phyloP scores from a whole-genome alignment of 768 basidiomycete genomes.

The Hortiboletus flavorubellus region DNA sequence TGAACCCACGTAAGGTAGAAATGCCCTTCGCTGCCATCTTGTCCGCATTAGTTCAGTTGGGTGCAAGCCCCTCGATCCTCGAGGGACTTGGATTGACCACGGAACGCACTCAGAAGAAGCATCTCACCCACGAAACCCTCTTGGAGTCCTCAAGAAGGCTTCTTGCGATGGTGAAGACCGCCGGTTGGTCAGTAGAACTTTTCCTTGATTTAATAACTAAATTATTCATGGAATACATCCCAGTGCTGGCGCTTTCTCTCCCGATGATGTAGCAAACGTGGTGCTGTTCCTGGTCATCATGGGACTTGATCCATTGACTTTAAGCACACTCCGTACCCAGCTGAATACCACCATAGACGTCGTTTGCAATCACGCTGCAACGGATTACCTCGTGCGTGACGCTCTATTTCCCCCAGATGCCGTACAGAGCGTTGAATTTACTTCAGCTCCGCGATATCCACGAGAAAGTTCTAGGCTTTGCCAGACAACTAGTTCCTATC shows the following conservation, averaged over 20 bases:
- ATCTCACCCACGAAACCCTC: constrained; percentile 23
- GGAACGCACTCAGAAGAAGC: constrained; percentile 3
- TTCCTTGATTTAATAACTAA: neutral
- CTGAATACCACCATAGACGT: constrained; percentile 46
- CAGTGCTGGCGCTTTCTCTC: constrained; percentile 33
- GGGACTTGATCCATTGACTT: constrained; percentile 51
- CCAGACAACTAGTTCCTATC: constrained; percentile 38
- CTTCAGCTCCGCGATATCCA: constrained; percentile 48
- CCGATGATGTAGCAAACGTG: constrained; percentile 46
- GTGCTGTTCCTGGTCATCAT: constrained; percentile 50
- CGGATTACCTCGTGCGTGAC: constrained; percentile 32
- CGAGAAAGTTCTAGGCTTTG: constrained; percentile 41
- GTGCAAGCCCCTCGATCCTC: constrained; percentile 39
- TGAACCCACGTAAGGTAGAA: constrained; percentile 18
- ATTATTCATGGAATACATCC: constrained; percentile 13
- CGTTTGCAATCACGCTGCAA: constrained; percentile 37
- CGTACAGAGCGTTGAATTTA: neutral
- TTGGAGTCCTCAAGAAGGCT: constrained; percentile 39
- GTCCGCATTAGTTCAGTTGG: constrained; percentile 41
- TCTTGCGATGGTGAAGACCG: constrained; percentile 38
- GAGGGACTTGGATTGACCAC: constrained; percentile 32
- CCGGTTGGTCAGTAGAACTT: constrained; percentile 42
- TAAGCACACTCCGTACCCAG: constrained; percentile 42
- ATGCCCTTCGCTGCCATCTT: constrained; percentile 37
- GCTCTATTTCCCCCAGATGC: neutral